Evolutionary conservation across 2,329 filamentous ascomycete genomes (phyloP).

Genomic region (Davidsoniella virescens): DNA sequence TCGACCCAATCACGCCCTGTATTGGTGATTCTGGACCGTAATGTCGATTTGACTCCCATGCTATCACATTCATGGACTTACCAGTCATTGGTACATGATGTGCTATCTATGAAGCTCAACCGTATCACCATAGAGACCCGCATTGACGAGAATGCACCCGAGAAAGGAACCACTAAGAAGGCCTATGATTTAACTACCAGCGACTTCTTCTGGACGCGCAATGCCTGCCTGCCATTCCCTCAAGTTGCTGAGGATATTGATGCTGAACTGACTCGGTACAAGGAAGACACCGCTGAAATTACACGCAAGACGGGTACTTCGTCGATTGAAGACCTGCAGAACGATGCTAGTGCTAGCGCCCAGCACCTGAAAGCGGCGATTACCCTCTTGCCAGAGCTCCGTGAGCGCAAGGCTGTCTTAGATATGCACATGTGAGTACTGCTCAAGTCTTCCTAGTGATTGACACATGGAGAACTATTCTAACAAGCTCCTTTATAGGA

Average conservation of each 20-base stretch:
- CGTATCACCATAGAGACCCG: conserved; percentile 83
- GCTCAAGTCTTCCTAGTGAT: no score
- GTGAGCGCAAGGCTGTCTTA: conserved; percentile 79
- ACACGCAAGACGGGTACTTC: conserved; percentile 90
- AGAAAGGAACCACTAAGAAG: conserved; percentile 66
- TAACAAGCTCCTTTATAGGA: conserved; percentile 21
- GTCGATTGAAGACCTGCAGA: conserved; percentile 81
- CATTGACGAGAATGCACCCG: conserved; percentile 58
- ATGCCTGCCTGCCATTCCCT: conserved; percentile 78
- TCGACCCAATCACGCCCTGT: conserved; percentile 61
- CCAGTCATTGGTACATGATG: conserved; percentile 63
- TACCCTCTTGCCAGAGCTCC: conserved; percentile 75
- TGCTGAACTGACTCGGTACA: conserved; percentile 81
- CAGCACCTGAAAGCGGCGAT: conserved; percentile 94
- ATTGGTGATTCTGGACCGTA: conserved; percentile 83
- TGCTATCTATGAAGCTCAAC: conserved; percentile 51
- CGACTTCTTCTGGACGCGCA: conserved; percentile 95
- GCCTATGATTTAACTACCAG: conserved; percentile 76
- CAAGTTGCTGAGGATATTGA: conserved; percentile 96
- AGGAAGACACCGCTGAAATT: conserved; percentile 84
- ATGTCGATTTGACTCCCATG: conserved; percentile 93
- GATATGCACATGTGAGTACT: conserved; percentile 87
- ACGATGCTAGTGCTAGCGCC: conserved; percentile 74
- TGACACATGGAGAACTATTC: neutral
- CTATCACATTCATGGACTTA: conserved; percentile 81